A percentile compares a stretch with the other conserved stretches of the same genome.
These are phyloP conservation scores for Lonicera japonica DNA, from an alignment of 129 eudicot species.

Conservation along the genomic window DNA sequence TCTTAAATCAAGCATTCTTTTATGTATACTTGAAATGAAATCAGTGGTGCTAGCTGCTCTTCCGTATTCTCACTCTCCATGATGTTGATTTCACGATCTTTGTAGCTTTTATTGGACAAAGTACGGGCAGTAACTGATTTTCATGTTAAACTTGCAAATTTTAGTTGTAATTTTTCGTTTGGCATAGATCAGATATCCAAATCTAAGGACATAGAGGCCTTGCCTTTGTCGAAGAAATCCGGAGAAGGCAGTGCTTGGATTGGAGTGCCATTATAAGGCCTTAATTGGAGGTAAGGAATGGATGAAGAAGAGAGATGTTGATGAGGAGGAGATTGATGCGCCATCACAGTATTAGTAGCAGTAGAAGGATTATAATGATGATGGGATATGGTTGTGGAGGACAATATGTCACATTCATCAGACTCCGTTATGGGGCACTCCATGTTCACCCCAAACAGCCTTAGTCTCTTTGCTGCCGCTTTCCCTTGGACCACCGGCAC, in stretches of 20 bases:
- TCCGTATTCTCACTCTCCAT: neutral
- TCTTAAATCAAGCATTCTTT: neutral
- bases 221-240: conserved; percentile 38
- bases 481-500: conserved; percentile 95
- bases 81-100: too few relatives aligned
- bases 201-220: conserved; percentile 67
- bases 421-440: conserved; percentile 67
- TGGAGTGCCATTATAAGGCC: conserved; percentile 33
- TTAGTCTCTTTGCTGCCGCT: conserved; percentile 74
- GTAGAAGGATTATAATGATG: conserved; percentile 3
- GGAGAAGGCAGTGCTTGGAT: conserved; percentile 21
- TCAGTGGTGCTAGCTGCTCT: neutral
- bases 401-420: conserved; percentile 32
- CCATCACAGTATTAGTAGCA: neutral
- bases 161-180: too few relatives aligned
- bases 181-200: conserved; percentile 37
- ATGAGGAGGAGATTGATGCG: neutral
- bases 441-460: conserved; percentile 96
- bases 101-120: too few relatives aligned
- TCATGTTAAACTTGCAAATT: too few relatives aligned
- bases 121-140: too few relatives aligned
- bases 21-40: neutral
- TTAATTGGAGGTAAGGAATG: conserved; percentile 46
- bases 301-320: conserved; percentile 23
- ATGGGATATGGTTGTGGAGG: conserved; percentile 24